phyloP scores from a whole-genome alignment of 2,329 filamentous ascomycete species.

The Clarireedia hainanense region DNA sequence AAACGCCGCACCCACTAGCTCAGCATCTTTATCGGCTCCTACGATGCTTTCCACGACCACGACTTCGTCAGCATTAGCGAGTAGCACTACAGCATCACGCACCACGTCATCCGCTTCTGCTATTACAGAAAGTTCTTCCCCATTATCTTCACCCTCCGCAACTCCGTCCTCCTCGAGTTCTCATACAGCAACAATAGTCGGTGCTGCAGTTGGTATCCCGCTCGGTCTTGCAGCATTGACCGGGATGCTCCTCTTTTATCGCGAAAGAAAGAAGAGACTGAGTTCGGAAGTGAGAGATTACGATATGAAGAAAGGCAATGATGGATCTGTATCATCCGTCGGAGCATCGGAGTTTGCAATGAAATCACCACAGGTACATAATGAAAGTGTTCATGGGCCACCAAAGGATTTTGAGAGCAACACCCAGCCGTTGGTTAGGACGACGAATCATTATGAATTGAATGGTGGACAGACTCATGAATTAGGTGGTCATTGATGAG shows the following conservation, averaged over 20 bases:
- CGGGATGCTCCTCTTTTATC: conserved; percentile 4
- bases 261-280: conserved; percentile 17
- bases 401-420: no score
- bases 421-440: no score
- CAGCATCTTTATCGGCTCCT: neutral
- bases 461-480: no score
- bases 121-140: neutral
- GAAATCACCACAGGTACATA: no score
- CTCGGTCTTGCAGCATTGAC: conserved; percentile 3
- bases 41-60: neutral
- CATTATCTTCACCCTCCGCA: neutral
- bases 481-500: no score
- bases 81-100: neutral
- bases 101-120: neutral
- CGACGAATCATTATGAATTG: no score
- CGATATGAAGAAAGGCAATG: no score
- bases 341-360: no score
- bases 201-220: conserved; percentile 10
- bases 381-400: no score
- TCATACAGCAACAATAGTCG: conserved; percentile 9
- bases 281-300: conserved; percentile 13
- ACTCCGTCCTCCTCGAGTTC: neutral
- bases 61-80: neutral
- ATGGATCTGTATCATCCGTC: no score
- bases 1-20: neutral